Evolutionary conservation across 2,329 filamentous ascomycete species (phyloP).

Genomic region (Exophiala spinifera): DNA sequence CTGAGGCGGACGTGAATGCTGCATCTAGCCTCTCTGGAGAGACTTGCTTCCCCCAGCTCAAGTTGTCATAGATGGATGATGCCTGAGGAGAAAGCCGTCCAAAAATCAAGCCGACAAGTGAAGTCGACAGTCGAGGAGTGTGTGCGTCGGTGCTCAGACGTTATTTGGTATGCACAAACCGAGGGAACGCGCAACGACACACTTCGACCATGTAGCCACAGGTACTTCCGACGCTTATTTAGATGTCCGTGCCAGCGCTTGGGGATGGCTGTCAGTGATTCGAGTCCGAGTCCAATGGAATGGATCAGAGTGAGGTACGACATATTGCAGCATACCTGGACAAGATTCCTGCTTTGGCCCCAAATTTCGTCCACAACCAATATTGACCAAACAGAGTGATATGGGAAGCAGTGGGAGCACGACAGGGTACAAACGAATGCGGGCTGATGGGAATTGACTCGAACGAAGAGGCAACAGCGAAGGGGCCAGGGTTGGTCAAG

Average conservation of each 20-base stretch:
- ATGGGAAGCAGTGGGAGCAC: background rate
- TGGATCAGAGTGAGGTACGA: constrained; percentile 10
- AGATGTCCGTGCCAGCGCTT: constrained; percentile 23
- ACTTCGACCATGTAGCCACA: constrained; percentile 19
- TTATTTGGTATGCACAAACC: constrained; percentile 13
- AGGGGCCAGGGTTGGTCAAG: constrained; percentile 1
- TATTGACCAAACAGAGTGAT: constrained; percentile 19
- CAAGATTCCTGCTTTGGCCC: constrained; percentile 13
- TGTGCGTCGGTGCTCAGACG: constrained; percentile 19
- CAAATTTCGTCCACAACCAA: constrained; percentile 24
- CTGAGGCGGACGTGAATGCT: constrained; percentile 26
- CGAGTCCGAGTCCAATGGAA: constrained; percentile 17
- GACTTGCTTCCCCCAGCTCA: background rate
- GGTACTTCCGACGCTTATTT: constrained; percentile 24
- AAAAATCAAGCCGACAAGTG: constrained; percentile 1
- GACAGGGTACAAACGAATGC: background rate
- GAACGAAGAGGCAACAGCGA: background rate
- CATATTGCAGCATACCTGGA: constrained; percentile 25
- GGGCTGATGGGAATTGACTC: constrained; percentile 6
- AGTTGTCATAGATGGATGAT: background rate
- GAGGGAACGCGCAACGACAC: constrained; percentile 2
- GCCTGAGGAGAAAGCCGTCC: background rate
- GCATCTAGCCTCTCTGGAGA: constrained; percentile 24
- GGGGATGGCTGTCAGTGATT: constrained; percentile 18
- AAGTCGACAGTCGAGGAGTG: constrained; percentile 10